Evolutionary conservation across 169 alveolate species (phyloP), one percentile per base, ranked within the genome.

Genomic region (Prorocentrum cordatum): DNA sequence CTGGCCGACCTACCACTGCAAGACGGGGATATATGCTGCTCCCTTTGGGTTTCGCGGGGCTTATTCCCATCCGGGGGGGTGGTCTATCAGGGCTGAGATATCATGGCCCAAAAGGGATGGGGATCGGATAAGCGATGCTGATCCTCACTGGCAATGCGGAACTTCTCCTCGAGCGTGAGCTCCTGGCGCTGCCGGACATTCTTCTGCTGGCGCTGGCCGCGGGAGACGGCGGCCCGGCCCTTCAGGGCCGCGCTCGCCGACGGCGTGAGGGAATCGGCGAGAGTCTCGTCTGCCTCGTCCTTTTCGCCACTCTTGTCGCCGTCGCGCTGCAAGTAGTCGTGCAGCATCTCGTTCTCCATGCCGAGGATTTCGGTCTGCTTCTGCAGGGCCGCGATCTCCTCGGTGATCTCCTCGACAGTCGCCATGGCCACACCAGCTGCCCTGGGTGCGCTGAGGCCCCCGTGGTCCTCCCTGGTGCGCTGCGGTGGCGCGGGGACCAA

Each of bases 301-400:
- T 64, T 62, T 33, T 83, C 73, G 10, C 80, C 45, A 6, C 67
- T 64, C 35, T 80, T 29, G 20, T 82, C 91, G 3, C 80, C 91
- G 35, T 82, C 80, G 16, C 91, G 68, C 70, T 66, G 92, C 16
- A 84, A 58, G 54, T 84, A 84, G 75, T 84, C 92, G 3, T 84
- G 85, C 3, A 84, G 92, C 92, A 84, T 84, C 85, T 84, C 92
- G 31, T 84, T 84, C 29, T 84, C 92, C 92, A 84, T 84, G 42
- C 88, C 91, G 67, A 82, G 33, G 91, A 82, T 82, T 32, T 82
- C 91, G 64, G 61, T 82, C 35, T 82, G 91, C 80, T 82, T 82
- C 33, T 82, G 91, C 26, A 82, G 91, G 77, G 61, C 91, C 2
- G 91, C 67, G 45, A 82, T 80, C 91, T 82, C 32, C 58, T 22